A percentile compares a stretch with the other conserved stretches of the same genome.
Evolutionary conservation across 495 filamentous ascomycete genomes (phyloP).

Genomic region (Penicillium bovifimosum): DNA sequence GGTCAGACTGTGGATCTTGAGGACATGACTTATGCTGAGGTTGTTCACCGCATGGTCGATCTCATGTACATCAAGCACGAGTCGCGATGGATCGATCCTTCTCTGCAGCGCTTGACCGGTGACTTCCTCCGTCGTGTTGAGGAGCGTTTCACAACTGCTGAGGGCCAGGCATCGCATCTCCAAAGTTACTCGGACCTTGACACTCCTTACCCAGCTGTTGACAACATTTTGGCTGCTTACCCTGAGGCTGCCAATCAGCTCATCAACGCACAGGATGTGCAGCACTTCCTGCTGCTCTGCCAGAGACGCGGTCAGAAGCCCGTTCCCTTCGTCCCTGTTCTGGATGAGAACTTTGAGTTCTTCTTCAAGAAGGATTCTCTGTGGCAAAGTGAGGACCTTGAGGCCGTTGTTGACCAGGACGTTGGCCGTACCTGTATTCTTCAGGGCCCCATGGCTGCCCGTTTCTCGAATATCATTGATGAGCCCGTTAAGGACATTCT

Average conservation of each 20-base stretch:
- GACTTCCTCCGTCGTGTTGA: constrained; percentile 96
- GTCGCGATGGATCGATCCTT: constrained; percentile 87
- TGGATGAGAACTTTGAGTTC: constrained; percentile 95
- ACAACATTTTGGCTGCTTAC: constrained; percentile 74
- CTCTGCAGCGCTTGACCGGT: constrained; percentile 72
- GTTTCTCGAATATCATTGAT: constrained; percentile 80
- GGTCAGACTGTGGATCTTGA: constrained; percentile 82
- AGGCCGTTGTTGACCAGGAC: constrained; percentile 91
- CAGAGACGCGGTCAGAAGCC: constrained; percentile 92
- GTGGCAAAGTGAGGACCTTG: constrained; percentile 97
- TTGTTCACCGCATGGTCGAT: constrained; percentile 89
- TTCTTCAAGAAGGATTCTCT: constrained; percentile 99
- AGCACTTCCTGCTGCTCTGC: constrained; percentile 93
- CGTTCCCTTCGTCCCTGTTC: constrained; percentile 84
- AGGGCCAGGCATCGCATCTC: constrained; percentile 67
- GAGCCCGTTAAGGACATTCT: constrained; percentile 93
- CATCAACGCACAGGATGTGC: constrained; percentile 95
- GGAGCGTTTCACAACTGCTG: constrained; percentile 70
- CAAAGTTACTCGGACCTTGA: constrained; percentile 87
- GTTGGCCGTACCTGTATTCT: constrained; percentile 92
- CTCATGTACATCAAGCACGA: constrained; percentile 95
- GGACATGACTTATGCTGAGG: constrained; percentile 96
- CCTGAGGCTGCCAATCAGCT: constrained; percentile 82
- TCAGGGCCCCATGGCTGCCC: constrained; percentile 89
- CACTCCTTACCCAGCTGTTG: constrained; percentile 68